Evolutionary conservation across 148 eudicot genomes (phyloP), one percentile per base, ranked within the genome.

Genomic region (Nepenthes mirabilis): DNA sequence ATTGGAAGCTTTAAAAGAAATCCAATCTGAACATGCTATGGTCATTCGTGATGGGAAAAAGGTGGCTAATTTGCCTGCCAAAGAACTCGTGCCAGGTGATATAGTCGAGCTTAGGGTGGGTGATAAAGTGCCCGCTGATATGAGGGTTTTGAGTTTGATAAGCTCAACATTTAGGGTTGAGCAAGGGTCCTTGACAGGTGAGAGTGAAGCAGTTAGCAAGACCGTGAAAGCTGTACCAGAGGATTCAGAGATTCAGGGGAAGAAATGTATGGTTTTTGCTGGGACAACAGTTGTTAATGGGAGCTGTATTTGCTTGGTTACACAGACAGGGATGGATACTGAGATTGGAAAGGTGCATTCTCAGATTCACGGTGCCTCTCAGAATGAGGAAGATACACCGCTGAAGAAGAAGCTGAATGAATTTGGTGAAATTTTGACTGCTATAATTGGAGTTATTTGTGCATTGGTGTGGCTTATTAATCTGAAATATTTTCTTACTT

Each of bases 241-340:
- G 32, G 66, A 68, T 33, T 63, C 66, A 13, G 82, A 78, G 23
- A 78, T 78, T 58, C 82, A 78, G 49, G 75, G 73, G 13, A 78
- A 78, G 62, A 74, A 68, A 51, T 74, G 79, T 62, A 74, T 78
- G 76, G 79, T 78, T 11, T 78, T 78, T 65, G 82, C 82, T 32
- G 79, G 82, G 14, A 78, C 82, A 0, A 74, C 79, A 6, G 75
- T 78, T 52, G 82, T 78, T 13, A 78, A 71, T 55, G 82, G 82
- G 11, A 67, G 61, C 43, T 78, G 79, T 48, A 55, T 78, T 4
- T 78, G 73, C 62, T 65, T 78, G 59, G 82, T 74, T 23, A 78
- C 75, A 1, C 75, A 74, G 36, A 78, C 58, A 34, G 82, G 82
- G 37, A 78, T 78, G 82, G 65, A 48, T 9, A 66, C 82, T 33